phyloP scores from a whole-genome alignment of 73 alveolate genomes.

The Paraurostyla sp. region DNA sequence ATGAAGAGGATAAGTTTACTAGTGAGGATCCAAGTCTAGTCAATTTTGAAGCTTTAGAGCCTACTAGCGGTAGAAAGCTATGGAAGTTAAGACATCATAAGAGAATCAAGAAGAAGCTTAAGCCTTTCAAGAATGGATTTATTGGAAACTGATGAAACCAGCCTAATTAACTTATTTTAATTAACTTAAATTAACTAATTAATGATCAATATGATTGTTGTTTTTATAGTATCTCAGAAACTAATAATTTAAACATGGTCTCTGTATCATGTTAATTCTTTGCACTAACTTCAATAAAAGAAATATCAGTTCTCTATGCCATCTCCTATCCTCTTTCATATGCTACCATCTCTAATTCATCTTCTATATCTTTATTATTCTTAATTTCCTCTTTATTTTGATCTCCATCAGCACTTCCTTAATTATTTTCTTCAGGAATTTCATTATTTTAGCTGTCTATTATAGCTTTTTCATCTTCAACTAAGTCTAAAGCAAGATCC shows the following conservation, averaged over 20 bases:
- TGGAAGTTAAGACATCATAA: conserved; percentile 74
- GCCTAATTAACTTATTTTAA: neutral
- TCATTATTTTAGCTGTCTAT: too few species aligned
- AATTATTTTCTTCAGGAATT: neutral
- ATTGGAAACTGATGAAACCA: conserved; percentile 22
- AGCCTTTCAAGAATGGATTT: conserved; percentile 64
- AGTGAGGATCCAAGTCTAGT: conserved; percentile 68
- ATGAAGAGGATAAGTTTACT: neutral
- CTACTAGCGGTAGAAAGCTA: conserved; percentile 70
- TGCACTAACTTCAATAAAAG: neutral
- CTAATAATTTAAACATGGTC: neutral
- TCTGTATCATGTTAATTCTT: neutral
- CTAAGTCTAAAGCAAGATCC: too few species aligned
- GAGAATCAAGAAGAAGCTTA: conserved; percentile 54
- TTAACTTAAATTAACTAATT: too few species aligned
- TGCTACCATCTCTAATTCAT: neutral
- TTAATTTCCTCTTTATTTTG: neutral
- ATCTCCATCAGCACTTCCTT: neutral
- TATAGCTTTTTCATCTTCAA: too few species aligned
- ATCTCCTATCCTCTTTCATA: neutral
- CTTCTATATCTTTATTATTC: neutral
- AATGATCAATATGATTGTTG: neutral
- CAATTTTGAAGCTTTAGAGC: conserved; percentile 54
- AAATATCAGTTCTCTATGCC: neutral
- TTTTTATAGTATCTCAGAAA: neutral